These are phyloP conservation scores for Syzygium jambos DNA, from an alignment of 345 rosid genomes.

Conservation along the genomic window DNA sequence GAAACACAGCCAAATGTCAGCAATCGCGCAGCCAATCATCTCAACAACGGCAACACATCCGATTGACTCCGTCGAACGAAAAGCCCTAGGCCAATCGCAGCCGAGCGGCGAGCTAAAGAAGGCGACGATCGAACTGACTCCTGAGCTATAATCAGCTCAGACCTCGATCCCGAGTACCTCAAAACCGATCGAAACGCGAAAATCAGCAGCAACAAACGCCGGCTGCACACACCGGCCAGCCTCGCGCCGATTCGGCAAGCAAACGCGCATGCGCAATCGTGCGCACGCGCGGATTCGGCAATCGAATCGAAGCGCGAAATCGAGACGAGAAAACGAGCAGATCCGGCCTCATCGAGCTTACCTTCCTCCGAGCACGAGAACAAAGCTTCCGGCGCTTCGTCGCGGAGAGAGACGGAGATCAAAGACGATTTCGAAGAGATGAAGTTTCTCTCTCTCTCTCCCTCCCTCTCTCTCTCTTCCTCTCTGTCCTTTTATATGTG, in stretches of 20 bases:
- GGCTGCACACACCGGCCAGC: background rate
- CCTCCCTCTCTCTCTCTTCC: background rate
- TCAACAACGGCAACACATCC: background rate
- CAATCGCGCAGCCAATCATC: background rate
- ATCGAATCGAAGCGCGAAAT: background rate
- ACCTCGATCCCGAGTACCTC: background rate
- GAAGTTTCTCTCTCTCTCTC: background rate
- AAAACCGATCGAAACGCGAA: background rate
- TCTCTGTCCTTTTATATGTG: background rate
- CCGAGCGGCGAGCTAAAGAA: background rate
- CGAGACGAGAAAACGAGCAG: background rate
- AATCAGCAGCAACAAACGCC: background rate
- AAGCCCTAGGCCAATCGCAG: background rate
- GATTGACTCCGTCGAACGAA: background rate
- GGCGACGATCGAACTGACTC: background rate
- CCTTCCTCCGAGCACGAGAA: background rate
- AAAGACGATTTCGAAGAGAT: background rate
- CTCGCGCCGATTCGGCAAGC: background rate
- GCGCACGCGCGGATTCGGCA: background rate
- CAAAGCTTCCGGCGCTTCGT: background rate
- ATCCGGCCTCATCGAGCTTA: background rate
- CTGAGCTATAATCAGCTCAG: background rate
- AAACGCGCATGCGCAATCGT: background rate
- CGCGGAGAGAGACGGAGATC: background rate
- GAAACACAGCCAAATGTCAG: background rate